phyloP scores from a whole-genome alignment of 441 rosid genomes.

The Mallotus japonicus region DNA sequence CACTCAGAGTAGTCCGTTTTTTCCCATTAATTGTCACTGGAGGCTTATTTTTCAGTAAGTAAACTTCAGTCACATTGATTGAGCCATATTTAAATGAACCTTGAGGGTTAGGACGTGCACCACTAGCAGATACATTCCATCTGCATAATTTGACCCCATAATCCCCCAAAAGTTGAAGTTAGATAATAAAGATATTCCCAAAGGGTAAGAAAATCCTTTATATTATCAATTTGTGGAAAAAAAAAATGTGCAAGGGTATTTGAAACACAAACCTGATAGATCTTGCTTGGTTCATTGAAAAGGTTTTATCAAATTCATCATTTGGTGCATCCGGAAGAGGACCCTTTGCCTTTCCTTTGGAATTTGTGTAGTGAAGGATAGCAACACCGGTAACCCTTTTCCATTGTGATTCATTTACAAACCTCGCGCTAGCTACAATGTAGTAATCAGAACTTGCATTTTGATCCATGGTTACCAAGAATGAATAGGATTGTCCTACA shows the following conservation, averaged over 20 bases:
- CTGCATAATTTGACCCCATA: constrained; percentile 37
- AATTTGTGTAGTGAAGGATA: constrained; percentile 80
- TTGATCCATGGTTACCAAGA: constrained; percentile 89
- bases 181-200: not conserved
- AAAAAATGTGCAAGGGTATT: not conserved
- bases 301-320: constrained; percentile 77
- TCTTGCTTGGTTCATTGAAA: constrained; percentile 97
- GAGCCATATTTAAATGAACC: constrained; percentile 92
- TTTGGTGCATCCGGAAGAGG: constrained; percentile 78
- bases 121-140: constrained; percentile 85
- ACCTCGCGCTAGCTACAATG: constrained; percentile 90
- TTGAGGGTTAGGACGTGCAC: constrained; percentile 97
- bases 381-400: constrained; percentile 91
- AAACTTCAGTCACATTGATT: constrained; percentile 86
- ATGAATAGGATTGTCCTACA: constrained; percentile 88
- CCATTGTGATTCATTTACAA: constrained; percentile 85
- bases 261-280: constrained; percentile 68
- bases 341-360: constrained; percentile 83
- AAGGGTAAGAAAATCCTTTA: not conserved
- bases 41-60: constrained; percentile 60
- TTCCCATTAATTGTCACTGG: constrained; percentile 67
- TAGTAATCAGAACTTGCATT: constrained; percentile 92
- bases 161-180: not conserved
- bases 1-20: constrained; percentile 59
- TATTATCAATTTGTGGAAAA: not conserved